Conservation (phyloP, 306 rosid genomes). For the Begonia masoniana region DNA sequence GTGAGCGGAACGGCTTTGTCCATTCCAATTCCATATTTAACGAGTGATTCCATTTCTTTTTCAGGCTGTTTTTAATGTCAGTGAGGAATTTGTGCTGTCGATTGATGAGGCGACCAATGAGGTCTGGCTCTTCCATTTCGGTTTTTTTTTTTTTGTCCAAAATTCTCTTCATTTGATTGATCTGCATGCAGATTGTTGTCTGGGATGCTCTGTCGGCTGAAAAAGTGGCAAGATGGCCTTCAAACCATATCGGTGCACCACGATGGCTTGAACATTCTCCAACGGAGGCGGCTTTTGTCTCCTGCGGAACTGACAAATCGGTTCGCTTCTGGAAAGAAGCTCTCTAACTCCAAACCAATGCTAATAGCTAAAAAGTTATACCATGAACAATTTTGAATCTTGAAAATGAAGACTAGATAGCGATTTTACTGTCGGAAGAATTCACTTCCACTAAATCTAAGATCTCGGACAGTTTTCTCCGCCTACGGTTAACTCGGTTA, state of each 20-base stretch:
- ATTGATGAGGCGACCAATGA: conserved; percentile 81
- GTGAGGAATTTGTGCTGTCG: conserved; percentile 74
- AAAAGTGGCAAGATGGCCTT: conserved; percentile 73
- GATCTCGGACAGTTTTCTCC: too few relatives aligned
- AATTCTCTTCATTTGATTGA: too few relatives aligned
- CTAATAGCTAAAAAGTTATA: too few relatives aligned
- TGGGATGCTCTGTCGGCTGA: conserved; percentile 91
- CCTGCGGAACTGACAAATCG: conserved; percentile 82
- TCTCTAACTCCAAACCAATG: conserved; percentile 4
- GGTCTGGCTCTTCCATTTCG: conserved; percentile 18
- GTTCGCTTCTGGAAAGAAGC: conserved; percentile 79
- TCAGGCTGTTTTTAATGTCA: conserved; percentile 75
- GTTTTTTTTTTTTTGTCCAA: neutral
- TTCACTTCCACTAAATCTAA: too few relatives aligned
- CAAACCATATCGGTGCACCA: conserved; percentile 74
- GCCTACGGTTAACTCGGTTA: too few relatives aligned
- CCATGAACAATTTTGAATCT: too few relatives aligned
- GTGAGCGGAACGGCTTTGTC: neutral
- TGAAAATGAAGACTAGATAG: neutral
- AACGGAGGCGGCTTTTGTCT: conserved; percentile 51
- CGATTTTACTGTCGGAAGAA: too few relatives aligned
- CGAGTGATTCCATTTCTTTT: conserved; percentile 4
- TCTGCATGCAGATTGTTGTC: conserved; percentile 44
- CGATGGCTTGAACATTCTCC: conserved; percentile 94
- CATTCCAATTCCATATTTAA: neutral